Conservation (phyloP, 805 yeast genomes). For the Ogataea philodendri region DNA sequence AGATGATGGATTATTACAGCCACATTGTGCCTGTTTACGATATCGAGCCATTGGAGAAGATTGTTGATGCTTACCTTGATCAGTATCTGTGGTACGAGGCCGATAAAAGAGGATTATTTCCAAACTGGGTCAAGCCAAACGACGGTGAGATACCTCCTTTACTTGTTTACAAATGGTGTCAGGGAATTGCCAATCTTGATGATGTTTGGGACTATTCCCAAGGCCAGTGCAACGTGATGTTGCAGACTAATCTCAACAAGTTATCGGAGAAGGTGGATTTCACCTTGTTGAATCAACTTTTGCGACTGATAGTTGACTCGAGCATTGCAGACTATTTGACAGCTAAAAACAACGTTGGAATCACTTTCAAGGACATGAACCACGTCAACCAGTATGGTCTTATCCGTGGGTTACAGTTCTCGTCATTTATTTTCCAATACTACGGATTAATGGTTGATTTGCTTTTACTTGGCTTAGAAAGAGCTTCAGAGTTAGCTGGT, state of each 20-base stretch:
- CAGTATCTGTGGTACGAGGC: constrained; percentile 97
- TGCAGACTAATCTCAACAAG: constrained; percentile 71
- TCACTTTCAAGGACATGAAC: constrained; percentile 92
- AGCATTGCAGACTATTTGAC: constrained; percentile 93
- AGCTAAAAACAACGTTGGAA: constrained; percentile 78
- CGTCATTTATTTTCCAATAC: constrained; percentile 85
- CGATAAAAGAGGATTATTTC: constrained; percentile 81
- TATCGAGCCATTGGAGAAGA: constrained; percentile 89
- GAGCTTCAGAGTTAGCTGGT: constrained; percentile 89
- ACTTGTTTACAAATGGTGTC: constrained; percentile 90
- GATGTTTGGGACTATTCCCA: constrained; percentile 74
- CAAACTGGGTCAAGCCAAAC: constrained; percentile 94
- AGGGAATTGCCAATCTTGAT: constrained; percentile 77
- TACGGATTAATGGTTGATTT: constrained; percentile 86
- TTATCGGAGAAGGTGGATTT: constrained; percentile 85
- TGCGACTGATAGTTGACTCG: constrained; percentile 81
- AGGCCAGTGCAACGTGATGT: constrained; percentile 79
- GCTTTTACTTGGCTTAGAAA: constrained; percentile 75
- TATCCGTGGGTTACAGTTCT: constrained; percentile 83
- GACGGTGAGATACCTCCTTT: constrained; percentile 93
- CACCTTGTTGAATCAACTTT: constrained; percentile 75
- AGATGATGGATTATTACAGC: constrained; percentile 89
- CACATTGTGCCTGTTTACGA: constrained; percentile 82
- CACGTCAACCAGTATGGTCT: constrained; percentile 88
- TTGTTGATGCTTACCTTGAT: constrained; percentile 93